phyloP scores from a whole-genome alignment of 2,329 filamentous ascomycete genomes.

The Nothophaeocryptopus gaeumannii region DNA sequence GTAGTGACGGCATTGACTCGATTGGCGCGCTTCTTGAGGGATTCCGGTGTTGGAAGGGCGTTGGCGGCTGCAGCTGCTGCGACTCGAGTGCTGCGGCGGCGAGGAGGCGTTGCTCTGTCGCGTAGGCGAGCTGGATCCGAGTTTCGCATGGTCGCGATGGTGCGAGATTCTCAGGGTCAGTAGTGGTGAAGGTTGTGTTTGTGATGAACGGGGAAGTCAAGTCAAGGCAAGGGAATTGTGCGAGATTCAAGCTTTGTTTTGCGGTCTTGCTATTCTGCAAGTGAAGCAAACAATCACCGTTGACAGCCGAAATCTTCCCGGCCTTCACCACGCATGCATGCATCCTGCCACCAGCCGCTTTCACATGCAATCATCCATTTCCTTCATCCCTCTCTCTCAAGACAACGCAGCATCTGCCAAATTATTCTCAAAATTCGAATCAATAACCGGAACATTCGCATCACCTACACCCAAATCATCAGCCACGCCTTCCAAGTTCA shows the following conservation, averaged over 20 bases:
- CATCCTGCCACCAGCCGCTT: background rate
- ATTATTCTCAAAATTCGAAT: conserved; percentile 48
- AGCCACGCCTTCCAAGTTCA: too few relatives aligned
- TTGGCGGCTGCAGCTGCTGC: too few relatives aligned
- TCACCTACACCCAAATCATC: conserved; percentile 13
- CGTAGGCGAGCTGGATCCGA: too few relatives aligned
- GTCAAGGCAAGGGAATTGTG: too few relatives aligned
- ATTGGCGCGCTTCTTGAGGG: background rate
- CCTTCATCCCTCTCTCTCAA: background rate
- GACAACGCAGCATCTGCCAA: conserved; percentile 32
- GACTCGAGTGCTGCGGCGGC: too few relatives aligned
- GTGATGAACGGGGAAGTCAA: too few relatives aligned
- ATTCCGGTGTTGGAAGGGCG: too few relatives aligned
- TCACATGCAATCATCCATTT: background rate
- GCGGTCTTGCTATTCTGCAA: background rate
- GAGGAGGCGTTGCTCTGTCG: too few relatives aligned
- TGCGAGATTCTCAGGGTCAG: too few relatives aligned
- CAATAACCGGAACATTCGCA: conserved; percentile 50
- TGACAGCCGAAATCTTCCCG: background rate
- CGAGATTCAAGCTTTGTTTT: background rate
- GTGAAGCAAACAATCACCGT: background rate
- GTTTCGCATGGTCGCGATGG: too few relatives aligned
- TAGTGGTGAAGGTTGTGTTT: too few relatives aligned
- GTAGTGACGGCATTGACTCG: background rate
- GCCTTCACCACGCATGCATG: background rate